Conservation (phyloP, 2,329 filamentous ascomycete genomes). For the Fusarium sp. region DNA sequence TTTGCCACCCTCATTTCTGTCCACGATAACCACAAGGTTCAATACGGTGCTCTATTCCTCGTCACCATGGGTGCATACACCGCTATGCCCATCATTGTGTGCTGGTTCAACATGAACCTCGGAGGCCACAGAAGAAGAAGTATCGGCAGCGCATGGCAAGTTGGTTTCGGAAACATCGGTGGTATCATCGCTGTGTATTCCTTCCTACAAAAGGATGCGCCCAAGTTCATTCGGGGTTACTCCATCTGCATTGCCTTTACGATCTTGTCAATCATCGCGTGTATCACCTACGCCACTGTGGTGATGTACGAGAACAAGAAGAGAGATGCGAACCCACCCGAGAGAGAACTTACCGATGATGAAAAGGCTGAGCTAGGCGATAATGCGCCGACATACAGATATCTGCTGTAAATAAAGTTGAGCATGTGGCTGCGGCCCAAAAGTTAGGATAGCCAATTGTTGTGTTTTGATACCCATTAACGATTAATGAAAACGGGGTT, state of each 20-base stretch:
- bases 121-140: slow-evolving; percentile 78
- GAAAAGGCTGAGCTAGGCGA: slow-evolving; percentile 73
- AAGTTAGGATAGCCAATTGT: slow-evolving; percentile 6
- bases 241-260: slow-evolving; percentile 81
- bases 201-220: slow-evolving; percentile 75
- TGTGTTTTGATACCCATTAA: slow-evolving; percentile 10
- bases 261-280: slow-evolving; percentile 73
- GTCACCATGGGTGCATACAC: slow-evolving; percentile 84
- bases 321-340: slow-evolving; percentile 63
- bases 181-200: slow-evolving; percentile 82
- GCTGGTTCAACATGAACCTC: slow-evolving; percentile 86
- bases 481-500: slow-evolving; percentile 23
- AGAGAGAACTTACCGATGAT: slow-evolving; percentile 65
- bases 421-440: slow-evolving; percentile 2
- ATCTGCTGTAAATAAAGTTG: slow-evolving; percentile 60
- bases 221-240: slow-evolving; percentile 78
- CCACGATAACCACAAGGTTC: slow-evolving; percentile 73
- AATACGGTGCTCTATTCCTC: slow-evolving; percentile 87
- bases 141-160: slow-evolving; percentile 80
- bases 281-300: slow-evolving; percentile 69
- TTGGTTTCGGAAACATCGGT: slow-evolving; percentile 83
- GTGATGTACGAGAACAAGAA: slow-evolving; percentile 72
- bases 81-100: slow-evolving; percentile 89
- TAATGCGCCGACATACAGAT: slow-evolving; percentile 70
- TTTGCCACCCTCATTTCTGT: slow-evolving; percentile 81